phyloP scores from a whole-genome alignment of 2,329 filamentous ascomycete genomes.

The Zasmidium angulare region DNA sequence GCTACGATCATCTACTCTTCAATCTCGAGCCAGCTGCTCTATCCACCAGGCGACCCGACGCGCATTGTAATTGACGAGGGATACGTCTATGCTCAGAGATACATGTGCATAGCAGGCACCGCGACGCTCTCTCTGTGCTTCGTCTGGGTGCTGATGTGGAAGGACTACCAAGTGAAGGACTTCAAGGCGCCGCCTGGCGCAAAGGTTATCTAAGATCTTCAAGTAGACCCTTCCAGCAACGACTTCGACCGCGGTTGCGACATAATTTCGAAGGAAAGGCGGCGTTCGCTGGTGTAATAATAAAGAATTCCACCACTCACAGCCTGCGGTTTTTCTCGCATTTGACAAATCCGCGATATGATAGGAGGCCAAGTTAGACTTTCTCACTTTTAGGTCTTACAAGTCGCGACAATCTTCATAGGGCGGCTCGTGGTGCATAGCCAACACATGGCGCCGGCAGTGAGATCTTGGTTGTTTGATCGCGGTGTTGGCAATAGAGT shows the following conservation, averaged over 20 bases:
- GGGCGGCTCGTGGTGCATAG: not conserved
- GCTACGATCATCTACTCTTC: not conserved
- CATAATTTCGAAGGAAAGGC: not conserved
- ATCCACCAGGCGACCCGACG: not conserved
- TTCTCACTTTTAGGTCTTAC: not conserved
- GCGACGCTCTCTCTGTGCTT: not conserved
- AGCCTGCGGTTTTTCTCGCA: not conserved
- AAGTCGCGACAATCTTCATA: not conserved
- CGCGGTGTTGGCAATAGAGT: not conserved
- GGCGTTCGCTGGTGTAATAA: not conserved
- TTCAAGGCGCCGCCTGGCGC: not conserved
- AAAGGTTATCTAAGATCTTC: not conserved
- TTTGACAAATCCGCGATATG: not conserved
- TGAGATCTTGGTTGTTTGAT: not conserved
- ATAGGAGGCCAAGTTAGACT: not conserved
- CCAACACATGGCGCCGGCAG: not conserved
- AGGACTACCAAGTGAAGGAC: not conserved
- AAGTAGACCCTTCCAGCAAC: not conserved
- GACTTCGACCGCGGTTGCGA: not conserved
- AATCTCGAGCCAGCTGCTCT: not conserved
- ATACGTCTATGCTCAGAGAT: not conserved
- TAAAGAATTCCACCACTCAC: not conserved
- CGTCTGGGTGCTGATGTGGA: not conserved
- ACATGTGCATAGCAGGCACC: not conserved
- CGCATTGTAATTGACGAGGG: not conserved